Conservation (phyloP, 1,284 basidiomycete genomes). For the Ustilago tritici region DNA sequence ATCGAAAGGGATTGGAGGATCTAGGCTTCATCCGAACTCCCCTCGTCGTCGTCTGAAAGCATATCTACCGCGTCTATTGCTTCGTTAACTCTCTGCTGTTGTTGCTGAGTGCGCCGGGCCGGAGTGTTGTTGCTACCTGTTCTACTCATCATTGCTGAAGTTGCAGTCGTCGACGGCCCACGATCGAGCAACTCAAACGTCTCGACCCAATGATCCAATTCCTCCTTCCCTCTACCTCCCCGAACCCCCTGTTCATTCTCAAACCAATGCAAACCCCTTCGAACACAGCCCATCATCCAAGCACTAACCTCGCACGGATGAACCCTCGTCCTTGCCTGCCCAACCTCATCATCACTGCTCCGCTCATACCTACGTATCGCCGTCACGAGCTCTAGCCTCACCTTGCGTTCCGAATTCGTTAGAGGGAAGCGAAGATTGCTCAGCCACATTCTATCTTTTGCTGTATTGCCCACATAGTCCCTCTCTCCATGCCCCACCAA, state of each 20-base stretch:
- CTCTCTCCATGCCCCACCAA: constrained; percentile 35
- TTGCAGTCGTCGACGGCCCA: neutral
- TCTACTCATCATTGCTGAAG: constrained; percentile 26
- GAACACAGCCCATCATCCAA: constrained; percentile 46
- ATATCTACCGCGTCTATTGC: constrained; percentile 27
- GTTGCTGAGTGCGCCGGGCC: neutral
- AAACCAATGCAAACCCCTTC: constrained; percentile 22
- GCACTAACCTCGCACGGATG: constrained; percentile 44
- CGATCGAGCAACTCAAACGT: constrained; percentile 16
- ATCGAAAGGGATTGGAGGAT: neutral
- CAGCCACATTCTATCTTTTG: constrained; percentile 18
- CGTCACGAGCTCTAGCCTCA: constrained; percentile 19
- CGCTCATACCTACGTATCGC: constrained; percentile 1
- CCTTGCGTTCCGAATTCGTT: neutral
- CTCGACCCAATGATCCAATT: constrained; percentile 20
- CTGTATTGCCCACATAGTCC: constrained; percentile 33
- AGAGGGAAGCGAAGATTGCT: constrained; percentile 6
- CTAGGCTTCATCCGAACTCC: constrained; percentile 1
- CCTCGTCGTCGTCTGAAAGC: constrained; percentile 18
- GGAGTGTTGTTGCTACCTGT: constrained; percentile 20
- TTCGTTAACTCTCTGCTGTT: neutral
- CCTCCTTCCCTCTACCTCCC: neutral
- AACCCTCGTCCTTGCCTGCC: constrained; percentile 6
- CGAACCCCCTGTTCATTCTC: neutral
- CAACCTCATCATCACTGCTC: neutral